Evolutionary conservation across 345 rosid species (phyloP).

Genomic region (Geranium brycei): DNA sequence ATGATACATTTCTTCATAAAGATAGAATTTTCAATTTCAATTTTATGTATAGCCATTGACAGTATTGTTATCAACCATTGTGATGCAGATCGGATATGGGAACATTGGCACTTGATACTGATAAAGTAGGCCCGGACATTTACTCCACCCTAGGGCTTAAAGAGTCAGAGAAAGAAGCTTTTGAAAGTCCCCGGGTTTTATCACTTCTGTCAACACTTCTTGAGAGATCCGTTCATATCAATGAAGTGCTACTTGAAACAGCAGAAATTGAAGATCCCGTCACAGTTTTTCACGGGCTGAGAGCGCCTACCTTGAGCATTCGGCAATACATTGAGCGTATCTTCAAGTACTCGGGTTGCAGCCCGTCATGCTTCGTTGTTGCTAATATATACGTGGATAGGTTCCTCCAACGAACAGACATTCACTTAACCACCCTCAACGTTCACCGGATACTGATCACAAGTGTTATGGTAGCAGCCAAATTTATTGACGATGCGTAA

Average conservation of each 20-base stretch:
- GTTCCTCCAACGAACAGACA: slow-evolving; percentile 33
- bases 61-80: slow-evolving; percentile 6
- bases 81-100: slow-evolving; percentile 37
- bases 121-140: slow-evolving; percentile 25
- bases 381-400: slow-evolving; percentile 64
- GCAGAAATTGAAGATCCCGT: slow-evolving; percentile 17
- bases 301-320: slow-evolving; percentile 52
- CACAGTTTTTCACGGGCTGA: slow-evolving; percentile 54
- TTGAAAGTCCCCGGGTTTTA: slow-evolving; percentile 34
- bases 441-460: slow-evolving; percentile 83
- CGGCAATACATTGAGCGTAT: slow-evolving; percentile 62
- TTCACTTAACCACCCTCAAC: slow-evolving; percentile 51
- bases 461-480: slow-evolving; percentile 71
- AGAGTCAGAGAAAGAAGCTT: slow-evolving; percentile 27
- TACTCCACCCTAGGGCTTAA: slow-evolving; percentile 49
- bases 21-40: too few relatives aligned
- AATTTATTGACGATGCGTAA: slow-evolving; percentile 77
- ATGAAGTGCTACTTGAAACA: slow-evolving; percentile 27
- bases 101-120: slow-evolving; percentile 20
- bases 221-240: slow-evolving; percentile 40
- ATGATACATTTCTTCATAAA: too few relatives aligned
- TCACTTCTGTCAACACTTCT: slow-evolving; percentile 50
- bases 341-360: slow-evolving; percentile 73
- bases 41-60: background rate
- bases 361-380: slow-evolving; percentile 80